phyloP scores from a whole-genome alignment of 768 basidiomycete species.

The Tylopilus subfusipes region DNA sequence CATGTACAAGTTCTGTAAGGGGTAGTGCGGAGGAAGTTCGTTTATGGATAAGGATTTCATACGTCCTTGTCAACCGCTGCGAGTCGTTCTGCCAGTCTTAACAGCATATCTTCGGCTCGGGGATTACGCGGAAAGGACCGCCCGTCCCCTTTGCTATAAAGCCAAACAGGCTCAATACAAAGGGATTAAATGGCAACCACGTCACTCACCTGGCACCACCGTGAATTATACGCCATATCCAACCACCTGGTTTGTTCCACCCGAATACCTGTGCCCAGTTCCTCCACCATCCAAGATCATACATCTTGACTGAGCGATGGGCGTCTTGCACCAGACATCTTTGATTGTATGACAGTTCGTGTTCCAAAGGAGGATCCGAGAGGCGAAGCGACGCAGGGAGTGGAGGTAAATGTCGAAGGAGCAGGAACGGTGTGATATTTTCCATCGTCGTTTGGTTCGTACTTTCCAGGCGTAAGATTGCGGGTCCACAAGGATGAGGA shows the following conservation, averaged over 20 bases:
- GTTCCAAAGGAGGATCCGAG: slow-evolving; percentile 69
- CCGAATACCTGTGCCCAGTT: slow-evolving; percentile 73
- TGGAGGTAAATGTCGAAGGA: slow-evolving; percentile 67
- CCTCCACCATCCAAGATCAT: slow-evolving; percentile 68
- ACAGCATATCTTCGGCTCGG: slow-evolving; percentile 60
- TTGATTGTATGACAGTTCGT: slow-evolving; percentile 64
- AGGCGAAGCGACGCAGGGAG: slow-evolving; percentile 47
- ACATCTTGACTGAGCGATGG: slow-evolving; percentile 56
- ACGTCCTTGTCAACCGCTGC: slow-evolving; percentile 52
- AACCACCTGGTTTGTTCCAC: slow-evolving; percentile 49
- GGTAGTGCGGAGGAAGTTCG: background rate
- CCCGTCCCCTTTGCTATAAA: slow-evolving; percentile 60
- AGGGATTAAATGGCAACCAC: background rate
- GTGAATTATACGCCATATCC: slow-evolving; percentile 49
- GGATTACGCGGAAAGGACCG: slow-evolving; percentile 65
- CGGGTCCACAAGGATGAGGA: background rate
- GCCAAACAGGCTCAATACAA: background rate
- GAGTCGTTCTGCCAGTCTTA: slow-evolving; percentile 60
- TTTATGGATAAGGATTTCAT: slow-evolving; percentile 19
- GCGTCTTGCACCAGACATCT: slow-evolving; percentile 62
- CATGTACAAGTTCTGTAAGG: slow-evolving; percentile 6
- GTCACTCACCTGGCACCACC: slow-evolving; percentile 63
- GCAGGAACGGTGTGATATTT: slow-evolving; percentile 67
- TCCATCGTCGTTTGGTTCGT: slow-evolving; percentile 88
- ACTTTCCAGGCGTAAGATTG: slow-evolving; percentile 34